Base-by-base conservation (phyloP, 805 yeast species). In the Ogataea philodendri region DNA sequence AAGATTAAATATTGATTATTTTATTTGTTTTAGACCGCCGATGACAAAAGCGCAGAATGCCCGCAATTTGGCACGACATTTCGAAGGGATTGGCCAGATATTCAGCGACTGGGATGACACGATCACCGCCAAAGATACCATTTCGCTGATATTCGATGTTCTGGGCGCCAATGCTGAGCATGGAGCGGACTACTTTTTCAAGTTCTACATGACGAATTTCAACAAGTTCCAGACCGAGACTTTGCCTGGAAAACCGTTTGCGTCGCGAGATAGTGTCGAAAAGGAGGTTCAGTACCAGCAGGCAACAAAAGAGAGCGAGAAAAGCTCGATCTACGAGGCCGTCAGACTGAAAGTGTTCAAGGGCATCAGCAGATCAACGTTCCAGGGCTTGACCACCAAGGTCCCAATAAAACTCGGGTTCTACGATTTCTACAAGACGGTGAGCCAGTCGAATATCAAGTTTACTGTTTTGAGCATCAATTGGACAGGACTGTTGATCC, bases 51-150 rank as follows among this genome's bases (percentile, higher is more conserved):
- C 36, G 4, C 37, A 33, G 3, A 49, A 49, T 18, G 48, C 42
- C 27, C 42, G 38, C 9, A 21, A 26, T 5, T 28, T 50, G 7
- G 35, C 49, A 1, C 37, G 38, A 15, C 27, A 38, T 14, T 40
- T 50, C 18, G 26, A 22, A 19, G 43, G 36, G 2, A 27, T 43
- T 5, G 24, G 30, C 11, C 30, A 45, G 10, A 44, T 78, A 8
- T 63, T 78, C 2, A 55, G 72, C 3, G 87, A 80, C 46, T 80
- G 83, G 79, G 87, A 80, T 51, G 85, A 78, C 26, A 80, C 86
- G 0, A 65, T 76, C 17, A 77, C 86, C 0, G 44, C 49, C 5
- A 49, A 56, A 19, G 86, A 80, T 53, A 78, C 87, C 1, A 69
- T 79, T 18, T 54, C 53, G 16, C 48, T 73, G 5, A 61, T 77